phyloP scores from a whole-genome alignment of 2,329 filamentous ascomycete genomes.

The Myriosclerotinia curreyana region DNA sequence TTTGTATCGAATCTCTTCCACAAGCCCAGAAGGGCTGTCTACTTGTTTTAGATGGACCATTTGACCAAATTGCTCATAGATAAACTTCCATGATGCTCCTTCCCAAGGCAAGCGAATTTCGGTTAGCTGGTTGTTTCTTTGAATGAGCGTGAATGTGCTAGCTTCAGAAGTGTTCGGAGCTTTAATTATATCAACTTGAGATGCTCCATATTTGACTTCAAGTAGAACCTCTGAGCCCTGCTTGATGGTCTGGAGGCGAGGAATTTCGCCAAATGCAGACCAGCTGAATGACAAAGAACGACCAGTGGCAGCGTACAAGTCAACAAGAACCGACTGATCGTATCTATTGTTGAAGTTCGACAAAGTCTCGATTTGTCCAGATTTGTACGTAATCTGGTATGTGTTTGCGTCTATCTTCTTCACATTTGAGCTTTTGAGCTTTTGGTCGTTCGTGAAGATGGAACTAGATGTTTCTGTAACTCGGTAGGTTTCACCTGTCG shows the following conservation, averaged over 20 bases:
- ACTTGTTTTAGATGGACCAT: slow-evolving; percentile 6
- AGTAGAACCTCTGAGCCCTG: slow-evolving; percentile 15
- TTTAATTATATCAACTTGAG: slow-evolving; percentile 10
- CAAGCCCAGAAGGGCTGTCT: slow-evolving; percentile 6
- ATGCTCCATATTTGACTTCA: slow-evolving; percentile 12
- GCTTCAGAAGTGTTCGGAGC: slow-evolving; percentile 15
- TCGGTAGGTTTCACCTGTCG: slow-evolving; percentile 8
- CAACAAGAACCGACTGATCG: slow-evolving; percentile 8
- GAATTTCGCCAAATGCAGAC: neutral
- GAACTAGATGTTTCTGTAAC: slow-evolving; percentile 15
- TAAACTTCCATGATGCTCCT: slow-evolving; percentile 15
- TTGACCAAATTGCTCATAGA: neutral
- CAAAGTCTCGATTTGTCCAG: slow-evolving; percentile 9
- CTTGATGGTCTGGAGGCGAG: slow-evolving; percentile 14
- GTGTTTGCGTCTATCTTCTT: slow-evolving; percentile 7
- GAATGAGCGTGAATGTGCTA: slow-evolving; percentile 10
- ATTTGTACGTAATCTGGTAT: slow-evolving; percentile 18
- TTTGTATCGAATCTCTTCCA: slow-evolving; percentile 11
- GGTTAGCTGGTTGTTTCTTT: neutral
- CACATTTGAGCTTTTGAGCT: slow-evolving; percentile 6
- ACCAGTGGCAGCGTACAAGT: slow-evolving; percentile 12
- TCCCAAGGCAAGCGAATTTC: slow-evolving; percentile 11
- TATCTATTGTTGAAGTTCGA: slow-evolving; percentile 15
- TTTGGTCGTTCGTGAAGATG: slow-evolving; percentile 2
- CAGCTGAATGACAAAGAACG: slow-evolving; percentile 7